phyloP scores from a whole-genome alignment of 345 rosid species.

The Populus davidiana region DNA sequence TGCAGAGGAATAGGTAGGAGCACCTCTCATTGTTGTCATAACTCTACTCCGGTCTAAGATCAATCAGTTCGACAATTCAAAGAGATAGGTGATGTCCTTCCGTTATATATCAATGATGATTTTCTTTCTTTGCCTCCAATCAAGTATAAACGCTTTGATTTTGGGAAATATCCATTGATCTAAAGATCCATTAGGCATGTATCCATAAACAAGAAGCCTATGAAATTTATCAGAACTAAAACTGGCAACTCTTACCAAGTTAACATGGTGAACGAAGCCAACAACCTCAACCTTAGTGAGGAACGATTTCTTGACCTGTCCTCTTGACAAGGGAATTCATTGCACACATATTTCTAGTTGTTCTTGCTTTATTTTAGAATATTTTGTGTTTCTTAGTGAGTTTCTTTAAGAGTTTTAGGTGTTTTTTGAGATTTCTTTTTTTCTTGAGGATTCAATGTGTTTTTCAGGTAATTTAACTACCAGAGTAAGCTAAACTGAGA shows the following conservation, averaged over 20 bases:
- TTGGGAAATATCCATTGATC: constrained; percentile 14
- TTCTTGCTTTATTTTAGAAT: too few relatives aligned
- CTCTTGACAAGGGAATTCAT: background rate
- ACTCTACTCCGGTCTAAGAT: constrained; percentile 15
- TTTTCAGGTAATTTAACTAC: too few relatives aligned
- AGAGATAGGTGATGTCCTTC: constrained; percentile 19
- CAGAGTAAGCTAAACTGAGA: too few relatives aligned
- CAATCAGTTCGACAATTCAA: constrained; percentile 16
- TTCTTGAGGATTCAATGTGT: too few relatives aligned
- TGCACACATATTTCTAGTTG: too few relatives aligned
- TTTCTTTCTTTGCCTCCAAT: constrained; percentile 15
- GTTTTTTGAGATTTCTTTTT: too few relatives aligned
- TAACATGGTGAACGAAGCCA: constrained; percentile 9
- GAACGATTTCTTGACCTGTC: background rate
- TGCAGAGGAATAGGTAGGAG: too few relatives aligned
- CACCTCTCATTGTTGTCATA: background rate
- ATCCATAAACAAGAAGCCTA: constrained; percentile 17
- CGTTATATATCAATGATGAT: constrained; percentile 5
- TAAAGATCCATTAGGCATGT: constrained; percentile 10
- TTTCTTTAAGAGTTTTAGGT: too few relatives aligned
- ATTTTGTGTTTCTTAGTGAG: too few relatives aligned
- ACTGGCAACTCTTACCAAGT: constrained; percentile 11
- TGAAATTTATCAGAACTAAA: constrained; percentile 11
- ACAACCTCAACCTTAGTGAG: constrained; percentile 13
- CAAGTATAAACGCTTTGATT: background rate